phyloP scores from a whole-genome alignment of 495 filamentous ascomycete species.

The Trypethelium eluteriae region DNA sequence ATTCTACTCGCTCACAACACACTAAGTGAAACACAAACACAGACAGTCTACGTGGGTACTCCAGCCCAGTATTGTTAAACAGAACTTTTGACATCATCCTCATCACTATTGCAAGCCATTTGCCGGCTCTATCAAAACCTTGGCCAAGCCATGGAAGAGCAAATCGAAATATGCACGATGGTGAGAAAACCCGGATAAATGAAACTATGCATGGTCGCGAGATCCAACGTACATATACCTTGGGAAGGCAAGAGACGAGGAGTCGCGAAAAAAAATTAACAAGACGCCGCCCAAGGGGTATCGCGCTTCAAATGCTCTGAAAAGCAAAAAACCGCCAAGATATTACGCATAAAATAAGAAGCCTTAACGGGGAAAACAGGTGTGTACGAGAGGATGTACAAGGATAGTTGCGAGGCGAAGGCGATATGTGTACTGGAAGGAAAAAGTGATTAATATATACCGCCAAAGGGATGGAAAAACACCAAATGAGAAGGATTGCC shows the following conservation, averaged over 20 bases:
- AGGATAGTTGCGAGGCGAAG: neutral
- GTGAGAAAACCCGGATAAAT: neutral
- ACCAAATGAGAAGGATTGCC: too few species aligned
- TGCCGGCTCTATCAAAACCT: neutral
- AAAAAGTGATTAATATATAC: neutral
- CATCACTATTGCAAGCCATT: neutral
- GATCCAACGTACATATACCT: neutral
- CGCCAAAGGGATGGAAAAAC: too few species aligned
- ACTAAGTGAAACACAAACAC: neutral
- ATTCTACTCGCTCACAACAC: neutral
- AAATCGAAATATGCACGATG: too few species aligned
- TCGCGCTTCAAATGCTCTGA: constrained; percentile 9
- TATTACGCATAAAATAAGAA: neutral
- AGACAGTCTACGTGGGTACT: neutral
- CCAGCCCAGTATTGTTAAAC: neutral
- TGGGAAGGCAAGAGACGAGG: neutral
- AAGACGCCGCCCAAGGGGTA: constrained; percentile 8
- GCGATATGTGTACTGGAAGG: neutral
- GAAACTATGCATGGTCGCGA: neutral
- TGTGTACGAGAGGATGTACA: neutral
- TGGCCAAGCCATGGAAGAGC: neutral
- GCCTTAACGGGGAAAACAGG: neutral
- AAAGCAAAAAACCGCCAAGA: constrained; percentile 11
- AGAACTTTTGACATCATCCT: neutral
- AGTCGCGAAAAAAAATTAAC: neutral